A percentile compares a stretch with the other conserved stretches of the same genome.
Evolutionary conservation across 345 rosid species (phyloP).

Genomic region (Linum usitatissimum): DNA sequence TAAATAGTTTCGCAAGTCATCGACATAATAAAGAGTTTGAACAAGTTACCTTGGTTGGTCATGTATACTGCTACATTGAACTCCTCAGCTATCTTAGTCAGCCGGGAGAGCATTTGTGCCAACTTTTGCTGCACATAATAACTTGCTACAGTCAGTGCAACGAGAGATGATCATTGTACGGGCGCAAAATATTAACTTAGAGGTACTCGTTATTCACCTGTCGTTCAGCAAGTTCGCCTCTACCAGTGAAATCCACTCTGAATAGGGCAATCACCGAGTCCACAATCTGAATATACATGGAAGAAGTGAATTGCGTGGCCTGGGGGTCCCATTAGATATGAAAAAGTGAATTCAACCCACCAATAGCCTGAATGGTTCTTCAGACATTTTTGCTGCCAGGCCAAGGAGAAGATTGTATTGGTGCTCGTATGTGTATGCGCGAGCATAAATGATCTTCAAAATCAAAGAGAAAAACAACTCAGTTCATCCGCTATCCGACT

Average conservation of each 20-base stretch:
- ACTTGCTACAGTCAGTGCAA: slow-evolving; percentile 9
- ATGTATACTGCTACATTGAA: slow-evolving; percentile 84
- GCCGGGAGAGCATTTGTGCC: slow-evolving; percentile 82
- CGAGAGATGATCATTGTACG: neutral
- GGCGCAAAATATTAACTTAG: neutral
- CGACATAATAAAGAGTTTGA: too few relatives aligned
- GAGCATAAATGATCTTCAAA: slow-evolving; percentile 78
- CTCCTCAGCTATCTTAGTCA: slow-evolving; percentile 83
- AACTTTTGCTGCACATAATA: slow-evolving; percentile 66
- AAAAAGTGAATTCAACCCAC: slow-evolving; percentile 17
- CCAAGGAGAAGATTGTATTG: slow-evolving; percentile 84
- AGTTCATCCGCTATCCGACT: slow-evolving; percentile 2
- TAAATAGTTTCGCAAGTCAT: neutral
- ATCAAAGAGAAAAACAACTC: slow-evolving; percentile 13
- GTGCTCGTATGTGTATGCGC: slow-evolving; percentile 81
- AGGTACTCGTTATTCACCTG: slow-evolving; percentile 35
- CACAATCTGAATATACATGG: slow-evolving; percentile 42
- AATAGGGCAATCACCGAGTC: slow-evolving; percentile 82
- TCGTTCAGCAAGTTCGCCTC: slow-evolving; percentile 87
- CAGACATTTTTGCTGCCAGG: slow-evolving; percentile 90
- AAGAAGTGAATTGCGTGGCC: slow-evolving; percentile 10
- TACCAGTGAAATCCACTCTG: slow-evolving; percentile 76
- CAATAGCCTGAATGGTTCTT: slow-evolving; percentile 80
- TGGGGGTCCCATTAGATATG: neutral
- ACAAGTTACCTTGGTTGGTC: slow-evolving; percentile 72